Base-by-base conservation (phyloP, 305 asterid genomes). In the Fraxinus paxiana region DNA sequence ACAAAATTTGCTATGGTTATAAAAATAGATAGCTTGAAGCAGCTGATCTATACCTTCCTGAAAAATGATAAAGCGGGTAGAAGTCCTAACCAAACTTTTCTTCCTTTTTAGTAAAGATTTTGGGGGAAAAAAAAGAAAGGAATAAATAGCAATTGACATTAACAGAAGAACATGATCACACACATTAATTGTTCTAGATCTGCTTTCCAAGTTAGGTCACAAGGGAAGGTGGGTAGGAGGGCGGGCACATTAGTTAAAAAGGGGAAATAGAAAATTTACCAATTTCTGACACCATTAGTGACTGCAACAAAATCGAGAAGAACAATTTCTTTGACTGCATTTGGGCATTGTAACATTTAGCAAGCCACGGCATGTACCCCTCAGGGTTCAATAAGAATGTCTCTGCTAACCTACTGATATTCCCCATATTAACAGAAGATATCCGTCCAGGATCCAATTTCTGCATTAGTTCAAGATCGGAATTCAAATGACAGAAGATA, bases 301-400 rank as follows among this genome's bases (percentile, higher is more conserved):
- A 90, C 87, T 92, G 92, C 86, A 90, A 83, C 80, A 96, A 77
- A 71, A 96, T 83, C 86, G 93, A 88, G 77, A 91, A 89, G 88
- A 90, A 89, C 70, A 94, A 81, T 59, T 92, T 83, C 92, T 87
- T 92, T 26, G 99, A 94, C 65, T 84, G 80, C 83, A 91, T 92
- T 71, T 84, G 84, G 71, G 88, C 78, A 77, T 83, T 88, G 90
- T 92, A 90, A 91, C 98, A 92, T 69, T 88, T 87, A 70, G 85
- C 87, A 80, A 96, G 91, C 98, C 98, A 92, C 43, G 89, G 90
- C 81, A 92, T 82, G 84, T 88, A 83, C 48, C 87, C 93, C 73
- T 85, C 90, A 56, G 88, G 90, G 71, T 80, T 86, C 79, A 37
- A 63, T 35, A 84, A 79, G 80, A 94, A 89, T 37, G 87, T 37